phyloP scores from a whole-genome alignment of 2,329 filamentous ascomycete species.

The Aspergillus floridensis region DNA sequence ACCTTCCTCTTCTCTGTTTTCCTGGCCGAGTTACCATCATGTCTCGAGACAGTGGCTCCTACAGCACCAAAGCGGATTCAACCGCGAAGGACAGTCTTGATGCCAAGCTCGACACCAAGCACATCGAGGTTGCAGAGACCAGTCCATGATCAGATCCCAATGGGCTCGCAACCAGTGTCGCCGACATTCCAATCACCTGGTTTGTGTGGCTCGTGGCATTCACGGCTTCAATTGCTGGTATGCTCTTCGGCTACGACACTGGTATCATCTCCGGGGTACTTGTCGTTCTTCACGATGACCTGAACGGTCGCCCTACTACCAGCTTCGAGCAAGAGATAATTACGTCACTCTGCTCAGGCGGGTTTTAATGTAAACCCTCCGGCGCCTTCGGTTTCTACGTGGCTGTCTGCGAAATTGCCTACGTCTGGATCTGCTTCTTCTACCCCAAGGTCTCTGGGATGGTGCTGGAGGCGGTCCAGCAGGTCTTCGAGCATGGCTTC shows the following conservation, averaged over 20 bases:
- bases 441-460: constrained; percentile 27
- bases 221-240: constrained; percentile 34
- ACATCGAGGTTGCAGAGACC: constrained; percentile 11
- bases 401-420: constrained; percentile 50
- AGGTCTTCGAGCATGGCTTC: constrained; percentile 53
- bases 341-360: constrained; percentile 52
- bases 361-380: too few relatives aligned
- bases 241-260: constrained; percentile 47
- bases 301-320: constrained; percentile 39
- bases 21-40: background rate
- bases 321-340: constrained; percentile 52
- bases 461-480: constrained; percentile 34
- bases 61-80: background rate
- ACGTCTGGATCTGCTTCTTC: constrained; percentile 33
- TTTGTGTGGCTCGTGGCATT: constrained; percentile 41
- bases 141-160: constrained; percentile 2
- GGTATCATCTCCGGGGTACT: constrained; percentile 48
- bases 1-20: background rate
- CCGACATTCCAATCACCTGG: constrained; percentile 38
- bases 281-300: constrained; percentile 32
- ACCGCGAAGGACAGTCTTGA: background rate
- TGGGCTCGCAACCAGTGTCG: constrained; percentile 22
- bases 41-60: background rate
- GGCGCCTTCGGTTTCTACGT: constrained; percentile 55
- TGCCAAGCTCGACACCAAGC: constrained; percentile 6